These are phyloP conservation scores for Phoma sp. DNA, from an alignment of 2,329 filamentous ascomycete species.

Conservation along the genomic window DNA sequence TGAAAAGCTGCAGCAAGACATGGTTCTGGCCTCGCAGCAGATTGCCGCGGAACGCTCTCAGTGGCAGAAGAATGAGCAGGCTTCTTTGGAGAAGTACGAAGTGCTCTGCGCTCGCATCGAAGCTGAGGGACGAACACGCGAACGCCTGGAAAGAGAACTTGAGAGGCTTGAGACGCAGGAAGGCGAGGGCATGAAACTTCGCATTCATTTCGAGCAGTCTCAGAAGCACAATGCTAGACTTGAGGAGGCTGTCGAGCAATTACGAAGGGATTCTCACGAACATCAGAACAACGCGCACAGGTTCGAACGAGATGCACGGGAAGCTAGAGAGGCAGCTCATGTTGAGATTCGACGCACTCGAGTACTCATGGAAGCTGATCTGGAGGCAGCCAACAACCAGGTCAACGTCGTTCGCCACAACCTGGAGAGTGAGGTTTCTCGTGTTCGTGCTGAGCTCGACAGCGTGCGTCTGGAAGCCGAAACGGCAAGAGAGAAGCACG, in stretches of 20 bases:
- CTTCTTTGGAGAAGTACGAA: constrained; percentile 61
- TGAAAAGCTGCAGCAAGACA: constrained; percentile 83
- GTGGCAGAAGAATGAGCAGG: constrained; percentile 72
- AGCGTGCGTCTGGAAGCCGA: constrained; percentile 79
- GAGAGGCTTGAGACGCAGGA: constrained; percentile 62
- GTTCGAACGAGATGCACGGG: constrained; percentile 81
- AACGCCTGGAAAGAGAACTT: constrained; percentile 54
- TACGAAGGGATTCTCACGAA: constrained; percentile 71
- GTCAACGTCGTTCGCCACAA: constrained; percentile 83
- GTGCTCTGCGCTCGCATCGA: constrained; percentile 60
- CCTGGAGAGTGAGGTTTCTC: constrained; percentile 77
- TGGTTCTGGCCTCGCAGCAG: constrained; percentile 77
- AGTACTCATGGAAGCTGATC: constrained; percentile 77
- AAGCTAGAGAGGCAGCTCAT: constrained; percentile 79
- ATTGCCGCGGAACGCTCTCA: constrained; percentile 82
- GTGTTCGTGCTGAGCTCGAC: constrained; percentile 76
- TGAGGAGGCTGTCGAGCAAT: constrained; percentile 59
- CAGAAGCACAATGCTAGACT: constrained; percentile 68
- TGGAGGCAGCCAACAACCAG: constrained; percentile 83
- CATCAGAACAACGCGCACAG: constrained; percentile 72
- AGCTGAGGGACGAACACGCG: constrained; percentile 51
- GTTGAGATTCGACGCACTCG: constrained; percentile 82
- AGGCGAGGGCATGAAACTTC: constrained; percentile 76
- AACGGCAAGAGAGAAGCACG: constrained; percentile 78
- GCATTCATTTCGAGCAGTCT: constrained; percentile 71